Evolutionary conservation across 495 filamentous ascomycete species (phyloP), one percentile per base, ranked within the genome.

Genomic region (Neurospora discreta): DNA sequence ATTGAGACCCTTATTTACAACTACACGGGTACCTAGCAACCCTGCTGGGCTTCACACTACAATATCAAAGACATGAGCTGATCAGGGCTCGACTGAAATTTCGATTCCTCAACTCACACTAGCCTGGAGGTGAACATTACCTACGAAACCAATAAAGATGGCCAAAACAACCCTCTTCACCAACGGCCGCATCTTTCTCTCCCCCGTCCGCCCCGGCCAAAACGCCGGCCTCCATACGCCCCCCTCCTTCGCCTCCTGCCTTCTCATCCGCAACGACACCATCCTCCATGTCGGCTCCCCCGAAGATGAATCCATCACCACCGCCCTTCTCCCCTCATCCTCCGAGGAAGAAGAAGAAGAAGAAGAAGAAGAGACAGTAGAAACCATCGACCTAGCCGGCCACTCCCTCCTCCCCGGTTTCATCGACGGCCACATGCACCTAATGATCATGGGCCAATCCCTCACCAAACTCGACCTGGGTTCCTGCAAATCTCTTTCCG

Each of bases 351-450:
- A 77, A 5, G 33, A 36, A 36, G 33, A 36, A 36, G 33, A n/a
- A n/a, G 23, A 3, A 30, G 79, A 77, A 5, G 33, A 36, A 36
- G 33, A 36, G 6, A 5, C 6, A 16, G 79, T 83, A 1, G 74
- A 52, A 5, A 42, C 68, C 23, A 15, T 73, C 79, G 84, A 89
- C 73, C 79, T 91, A 20, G 68, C 81, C 1, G 78, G 83, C 43
- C 80, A 78, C 26, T 83, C 85, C 33, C 79, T 90, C 13, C 77
- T 90, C 39, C 89, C 89, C 0, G 88, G 88, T 33, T 91, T 91
- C 74, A 86, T 91, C 68, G 89, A 91, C 74, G 87, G 84, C 4
- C 89, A 91, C 75, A 85, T 89, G 75, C 89, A 91, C 72, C 82
- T 91, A 36, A 79, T 90, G 73, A 83, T 89, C 33, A 83, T 89